These are phyloP conservation scores for Globisporangium nunn DNA, from an alignment of 352 stramenopile genomes.

Conservation along the genomic window DNA sequence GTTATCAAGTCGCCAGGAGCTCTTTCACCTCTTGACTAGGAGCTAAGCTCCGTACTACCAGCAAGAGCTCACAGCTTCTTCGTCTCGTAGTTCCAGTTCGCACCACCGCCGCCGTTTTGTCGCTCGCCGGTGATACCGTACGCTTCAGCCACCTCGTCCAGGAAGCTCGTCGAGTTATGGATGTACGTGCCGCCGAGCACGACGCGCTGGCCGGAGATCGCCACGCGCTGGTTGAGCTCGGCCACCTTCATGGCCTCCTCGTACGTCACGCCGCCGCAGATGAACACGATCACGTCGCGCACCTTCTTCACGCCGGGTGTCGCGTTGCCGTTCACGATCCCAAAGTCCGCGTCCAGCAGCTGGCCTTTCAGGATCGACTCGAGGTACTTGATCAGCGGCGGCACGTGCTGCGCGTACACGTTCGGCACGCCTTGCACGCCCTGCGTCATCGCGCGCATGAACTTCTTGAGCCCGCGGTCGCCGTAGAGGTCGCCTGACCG, in stretches of 20 bases:
- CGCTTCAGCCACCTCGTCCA: conserved; percentile 87
- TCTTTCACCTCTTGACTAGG: too few species aligned
- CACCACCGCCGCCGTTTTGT: conserved; percentile 4
- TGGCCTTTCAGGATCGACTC: conserved; percentile 76
- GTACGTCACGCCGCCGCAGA: conserved; percentile 97
- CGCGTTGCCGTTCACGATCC: conserved; percentile 97
- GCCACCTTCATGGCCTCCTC: conserved; percentile 98
- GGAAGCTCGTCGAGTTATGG: conserved; percentile 96
- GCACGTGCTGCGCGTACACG: conserved; percentile 98
- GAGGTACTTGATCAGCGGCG: conserved; percentile 93
- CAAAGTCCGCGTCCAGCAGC: conserved; percentile 71
- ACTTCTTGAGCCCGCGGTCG: conserved; percentile 82
- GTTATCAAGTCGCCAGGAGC: too few species aligned
- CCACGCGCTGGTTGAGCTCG: conserved; percentile 92
- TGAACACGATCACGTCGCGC: conserved; percentile 96
- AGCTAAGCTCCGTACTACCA: too few species aligned
- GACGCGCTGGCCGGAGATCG: conserved; percentile 79
- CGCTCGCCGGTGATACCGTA: conserved; percentile 30
- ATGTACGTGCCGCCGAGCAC: conserved; percentile 94
- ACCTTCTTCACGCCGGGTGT: conserved; percentile 94
- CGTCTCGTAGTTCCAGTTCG: conserved; percentile 49
- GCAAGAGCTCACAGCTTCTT: conserved; percentile 40
- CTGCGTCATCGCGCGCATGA: conserved; percentile 89
- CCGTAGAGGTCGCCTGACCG: conserved; percentile 73
- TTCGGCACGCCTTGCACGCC: conserved; percentile 95